Base-by-base conservation (phyloP, 352 stramenopile species). In the Phytophthora boehmeriae region DNA sequence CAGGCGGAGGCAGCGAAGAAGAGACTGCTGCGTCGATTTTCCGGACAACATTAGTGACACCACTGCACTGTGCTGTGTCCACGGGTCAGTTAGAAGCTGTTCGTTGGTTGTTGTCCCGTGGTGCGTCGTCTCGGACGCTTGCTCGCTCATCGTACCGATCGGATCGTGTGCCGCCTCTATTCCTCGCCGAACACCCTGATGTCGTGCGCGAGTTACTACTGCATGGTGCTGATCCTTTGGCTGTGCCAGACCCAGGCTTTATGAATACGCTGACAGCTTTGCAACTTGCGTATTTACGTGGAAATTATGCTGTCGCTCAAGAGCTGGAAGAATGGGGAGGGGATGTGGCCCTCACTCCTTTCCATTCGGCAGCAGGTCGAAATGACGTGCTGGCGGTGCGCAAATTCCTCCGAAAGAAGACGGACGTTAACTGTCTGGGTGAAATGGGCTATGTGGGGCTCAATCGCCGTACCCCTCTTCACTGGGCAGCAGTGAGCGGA, bases 191-290 rank as follows among this genome's bases (percentile, higher is more conserved):
- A 42, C 78, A 90, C 25, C 61, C 83, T 0, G 74, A 85, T 1
- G 73, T 93, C 16, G 80, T 92, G 2, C 70, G 70, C 8, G 79
- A 87, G 39, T 56, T 95, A 13, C 66, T 95, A 3, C 73, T 86
- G 8, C 57, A 86, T 25, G 83, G 83, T 52, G 86, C 83, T 6
- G 76, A 95, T 38, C 76, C 84, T 13, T 44, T 94, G 1, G 73
- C 67, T 10, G 76, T 92, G 22, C 86, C 86, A 0, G 83, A 94
- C 22, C 81, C 86, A n/a, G 86, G 86, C 11, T 80, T 80, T 62
- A 86, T 90, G 76, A 92, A 95, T 68, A 95, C 86, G 11, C 41
- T 95, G 3, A 93, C 86, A 4, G 86, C 75, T 3, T 70, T 95
- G 19, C 83, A 95, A 34, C 62, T 93, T 3, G 83, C 86, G 19